A percentile compares a stretch with the other conserved stretches of the same genome.
Evolutionary conservation across 140 eudicot species (phyloP).

Genomic region (Oenanthe javanica): DNA sequence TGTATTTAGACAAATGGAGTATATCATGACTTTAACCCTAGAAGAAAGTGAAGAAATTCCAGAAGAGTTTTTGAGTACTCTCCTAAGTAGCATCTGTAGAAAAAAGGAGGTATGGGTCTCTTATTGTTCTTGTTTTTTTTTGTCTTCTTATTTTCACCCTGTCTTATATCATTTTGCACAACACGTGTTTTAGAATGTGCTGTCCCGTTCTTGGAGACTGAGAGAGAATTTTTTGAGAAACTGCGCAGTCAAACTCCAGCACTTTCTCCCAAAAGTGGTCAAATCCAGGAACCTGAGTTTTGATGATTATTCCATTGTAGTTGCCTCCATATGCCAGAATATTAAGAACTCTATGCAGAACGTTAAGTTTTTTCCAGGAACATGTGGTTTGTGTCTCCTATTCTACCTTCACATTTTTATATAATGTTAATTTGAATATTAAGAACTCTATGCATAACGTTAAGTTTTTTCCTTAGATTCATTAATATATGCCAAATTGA

Average conservation of each 20-base stretch:
- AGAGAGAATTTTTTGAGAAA: constrained; percentile 41
- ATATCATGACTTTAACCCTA: constrained; percentile 54
- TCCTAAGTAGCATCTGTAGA: constrained; percentile 46
- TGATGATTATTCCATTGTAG: constrained; percentile 39
- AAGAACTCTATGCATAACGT: background rate
- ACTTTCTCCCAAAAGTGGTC: constrained; percentile 20
- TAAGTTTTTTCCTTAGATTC: background rate
- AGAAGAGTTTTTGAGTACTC: constrained; percentile 45
- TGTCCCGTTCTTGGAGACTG: constrained; percentile 45
- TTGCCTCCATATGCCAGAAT: constrained; percentile 26
- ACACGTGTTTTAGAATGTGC: constrained; percentile 27
- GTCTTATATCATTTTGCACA: background rate
- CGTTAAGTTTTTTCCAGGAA: too few species aligned
- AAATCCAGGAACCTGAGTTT: constrained; percentile 20
- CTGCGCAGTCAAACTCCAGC: constrained; percentile 24
- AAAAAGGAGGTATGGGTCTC: constrained; percentile 28
- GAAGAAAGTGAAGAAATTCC: constrained; percentile 70
- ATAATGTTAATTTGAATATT: background rate
- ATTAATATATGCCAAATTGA: background rate
- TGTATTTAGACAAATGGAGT: constrained; percentile 57
- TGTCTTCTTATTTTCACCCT: background rate
- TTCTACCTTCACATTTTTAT: background rate
- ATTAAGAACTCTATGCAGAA: too few species aligned
- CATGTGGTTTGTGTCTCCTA: constrained; percentile 14
- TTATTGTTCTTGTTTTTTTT: background rate